These are phyloP conservation scores for Microbotryum saponariae DNA, from an alignment of 1,284 basidiomycete genomes.

Conservation along the genomic window DNA sequence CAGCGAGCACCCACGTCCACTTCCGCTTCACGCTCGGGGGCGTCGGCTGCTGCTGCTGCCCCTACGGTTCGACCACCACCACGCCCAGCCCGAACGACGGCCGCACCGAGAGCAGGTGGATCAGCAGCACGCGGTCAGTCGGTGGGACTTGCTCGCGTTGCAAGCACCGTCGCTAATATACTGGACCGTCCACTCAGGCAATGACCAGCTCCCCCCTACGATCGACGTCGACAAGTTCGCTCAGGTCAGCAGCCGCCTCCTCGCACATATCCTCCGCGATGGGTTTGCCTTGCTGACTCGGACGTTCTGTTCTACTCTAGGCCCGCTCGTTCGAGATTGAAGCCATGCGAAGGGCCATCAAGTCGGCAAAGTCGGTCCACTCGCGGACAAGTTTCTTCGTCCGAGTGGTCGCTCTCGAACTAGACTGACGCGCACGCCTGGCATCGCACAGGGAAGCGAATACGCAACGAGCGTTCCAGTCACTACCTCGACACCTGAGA, in stretches of 20 bases:
- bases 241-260: constrained; percentile 50
- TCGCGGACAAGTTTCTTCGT: background rate
- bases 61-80: background rate
- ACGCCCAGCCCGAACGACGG: background rate
- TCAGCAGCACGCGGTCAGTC: constrained; percentile 14
- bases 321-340: constrained; percentile 76
- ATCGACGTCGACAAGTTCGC: constrained; percentile 80
- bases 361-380: constrained; percentile 56
- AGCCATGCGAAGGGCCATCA: constrained; percentile 78
- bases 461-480: constrained; percentile 79
- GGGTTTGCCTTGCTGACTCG: too few species aligned
- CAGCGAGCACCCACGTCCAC: background rate
- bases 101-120: constrained; percentile 7
- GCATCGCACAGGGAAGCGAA: constrained; percentile 45
- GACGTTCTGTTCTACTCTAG: constrained; percentile 43
- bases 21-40: background rate
- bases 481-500: constrained; percentile 75
- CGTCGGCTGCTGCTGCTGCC: too few species aligned
- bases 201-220: constrained; percentile 52
- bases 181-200: constrained; percentile 6
- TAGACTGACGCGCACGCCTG: background rate
- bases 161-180: too few species aligned
- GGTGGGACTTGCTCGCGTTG: fast-evolving
- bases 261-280: too few species aligned
- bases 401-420: too few species aligned